Percentiles rank a stretch among this genome's conserved stretches.
Conservation (phyloP, 2,329 filamentous ascomycete genomes). For the Diaporthe australafricana region DNA sequence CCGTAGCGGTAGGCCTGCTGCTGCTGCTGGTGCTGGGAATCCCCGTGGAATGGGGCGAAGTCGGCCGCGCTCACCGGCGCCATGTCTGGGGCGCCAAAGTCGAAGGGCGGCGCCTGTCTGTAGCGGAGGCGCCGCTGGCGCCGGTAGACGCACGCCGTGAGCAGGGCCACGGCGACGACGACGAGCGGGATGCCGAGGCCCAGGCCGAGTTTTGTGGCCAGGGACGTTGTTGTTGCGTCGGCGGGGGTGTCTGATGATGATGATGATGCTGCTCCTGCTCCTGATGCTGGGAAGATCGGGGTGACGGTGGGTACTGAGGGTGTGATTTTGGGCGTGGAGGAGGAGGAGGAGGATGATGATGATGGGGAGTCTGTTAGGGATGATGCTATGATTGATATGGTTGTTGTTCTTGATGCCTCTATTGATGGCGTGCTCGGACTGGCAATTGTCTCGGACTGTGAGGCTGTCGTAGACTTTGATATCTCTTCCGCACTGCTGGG, state of each 20-base stretch:
- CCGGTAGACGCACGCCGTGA: constrained; percentile 28
- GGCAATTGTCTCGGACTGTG: background rate
- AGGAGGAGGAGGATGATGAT: background rate
- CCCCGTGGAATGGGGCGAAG: background rate
- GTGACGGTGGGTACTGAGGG: constrained; percentile 6
- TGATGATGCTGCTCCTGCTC: background rate
- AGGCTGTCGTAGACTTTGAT: background rate
- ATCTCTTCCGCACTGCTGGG: background rate
- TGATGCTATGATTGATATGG: constrained; percentile 14
- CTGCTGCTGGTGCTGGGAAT: background rate
- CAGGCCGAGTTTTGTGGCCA: constrained; percentile 31
- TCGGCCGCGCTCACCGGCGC: constrained; percentile 22
- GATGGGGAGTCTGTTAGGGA: background rate
- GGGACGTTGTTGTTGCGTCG: background rate
- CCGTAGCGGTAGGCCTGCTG: background rate
- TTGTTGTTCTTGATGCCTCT: constrained; percentile 1
- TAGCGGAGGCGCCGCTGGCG: constrained; percentile 22
- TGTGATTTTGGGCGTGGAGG: background rate
- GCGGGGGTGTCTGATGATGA: background rate
- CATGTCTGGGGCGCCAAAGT: constrained; percentile 26
- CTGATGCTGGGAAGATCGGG: background rate
- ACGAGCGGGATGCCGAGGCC: constrained; percentile 34
- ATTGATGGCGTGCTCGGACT: background rate
- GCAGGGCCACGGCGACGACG: constrained; percentile 6
- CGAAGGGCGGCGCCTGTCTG: background rate